Evolutionary conservation across 768 basidiomycete genomes (phyloP), one percentile per base, ranked within the genome.

Genomic region (Mrakia hoshinonis): DNA sequence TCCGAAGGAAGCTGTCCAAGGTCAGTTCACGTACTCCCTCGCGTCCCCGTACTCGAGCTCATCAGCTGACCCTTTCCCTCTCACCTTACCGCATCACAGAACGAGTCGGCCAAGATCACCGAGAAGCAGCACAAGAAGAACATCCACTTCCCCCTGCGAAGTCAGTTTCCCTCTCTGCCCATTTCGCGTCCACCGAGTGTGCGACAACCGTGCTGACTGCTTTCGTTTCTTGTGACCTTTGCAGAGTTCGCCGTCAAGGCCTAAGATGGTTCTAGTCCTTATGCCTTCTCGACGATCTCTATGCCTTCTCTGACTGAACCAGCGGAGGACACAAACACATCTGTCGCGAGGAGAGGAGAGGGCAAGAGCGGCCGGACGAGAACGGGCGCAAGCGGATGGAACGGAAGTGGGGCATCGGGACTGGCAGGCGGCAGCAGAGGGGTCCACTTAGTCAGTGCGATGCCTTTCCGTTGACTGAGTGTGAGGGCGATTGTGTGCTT

Each of bases 111-210:
- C 79, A 81, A 86, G 76, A 91, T 91, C 85, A 98, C 96, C 69
- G 84, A 90, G 82, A 91, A 89, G 83, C 92, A 94, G 81, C 84
- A 82, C 82, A 97, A 97, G 89, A 93, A 90, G 85, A 89, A 92
- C 73, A 84, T 85, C 77, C 93, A 96, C 85, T 96, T 96, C 85
- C 92, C 93, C 47, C 79, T 83, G 79, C 85, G 94, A 81, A 95
- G 76, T 75, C 49, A 73, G 74, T 76, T 4, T 5, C 39, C 22
- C 26, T 46, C 47, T 38, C 60, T 36, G 26, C 15, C 52, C 15
- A 34, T 51, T 20, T 10, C 20, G 31, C 34, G 26, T 20, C 22
- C 61, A 55, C 22, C 31, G 36, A 11, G n/a, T 43, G 61, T 24
- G 26, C 12, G 13, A 2, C 39, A 7, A 36, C 10, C 39, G 26